Percentiles rank a stretch among this genome's conserved stretches.
These are phyloP conservation scores for Euphorbia pulcherrima DNA, from an alignment of 345 rosid genomes.

Conservation along the genomic window DNA sequence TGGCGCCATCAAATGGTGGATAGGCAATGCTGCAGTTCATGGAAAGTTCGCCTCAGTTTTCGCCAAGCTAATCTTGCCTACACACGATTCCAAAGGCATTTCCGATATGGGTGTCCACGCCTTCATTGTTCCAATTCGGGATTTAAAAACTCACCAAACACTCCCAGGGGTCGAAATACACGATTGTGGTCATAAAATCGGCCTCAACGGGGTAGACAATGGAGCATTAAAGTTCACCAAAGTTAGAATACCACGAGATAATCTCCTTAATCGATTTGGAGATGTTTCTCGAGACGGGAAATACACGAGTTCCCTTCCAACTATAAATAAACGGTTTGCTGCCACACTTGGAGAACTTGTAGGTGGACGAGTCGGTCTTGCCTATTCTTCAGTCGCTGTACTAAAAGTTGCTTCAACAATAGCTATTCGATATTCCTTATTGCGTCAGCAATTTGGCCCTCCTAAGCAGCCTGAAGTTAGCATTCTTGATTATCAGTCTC, in stretches of 20 bases:
- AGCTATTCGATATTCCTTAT: slow-evolving; percentile 78
- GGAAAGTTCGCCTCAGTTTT: slow-evolving; percentile 95
- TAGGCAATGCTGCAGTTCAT: slow-evolving; percentile 97
- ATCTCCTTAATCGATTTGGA: slow-evolving; percentile 96
- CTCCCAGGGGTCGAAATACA: slow-evolving; percentile 90
- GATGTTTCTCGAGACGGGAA: slow-evolving; percentile 91
- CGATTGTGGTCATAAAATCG: slow-evolving; percentile 95
- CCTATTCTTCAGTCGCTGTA: slow-evolving; percentile 78
- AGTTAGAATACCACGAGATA: slow-evolving; percentile 90
- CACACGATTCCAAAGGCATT: slow-evolving; percentile 65
- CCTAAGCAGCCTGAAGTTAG: slow-evolving; percentile 93
- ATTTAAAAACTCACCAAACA: slow-evolving; percentile 68
- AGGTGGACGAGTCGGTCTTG: slow-evolving; percentile 93
- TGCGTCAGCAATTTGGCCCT: slow-evolving; percentile 98
- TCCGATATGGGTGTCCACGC: slow-evolving; percentile 98
- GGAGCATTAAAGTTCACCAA: slow-evolving; percentile 84
- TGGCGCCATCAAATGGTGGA: slow-evolving; percentile 99
- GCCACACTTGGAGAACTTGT: slow-evolving; percentile 98
- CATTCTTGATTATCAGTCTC: slow-evolving; percentile 97
- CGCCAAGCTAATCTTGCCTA: slow-evolving; percentile 80
- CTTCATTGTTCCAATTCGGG: slow-evolving; percentile 91
- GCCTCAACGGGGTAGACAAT: slow-evolving; percentile 94
- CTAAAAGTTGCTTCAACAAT: slow-evolving; percentile 77
- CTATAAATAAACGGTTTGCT: slow-evolving; percentile 86
- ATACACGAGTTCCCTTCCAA: slow-evolving; percentile 86